Conservation (phyloP, 495 filamentous ascomycete species). For the Aspergillus mulundensis region DNA sequence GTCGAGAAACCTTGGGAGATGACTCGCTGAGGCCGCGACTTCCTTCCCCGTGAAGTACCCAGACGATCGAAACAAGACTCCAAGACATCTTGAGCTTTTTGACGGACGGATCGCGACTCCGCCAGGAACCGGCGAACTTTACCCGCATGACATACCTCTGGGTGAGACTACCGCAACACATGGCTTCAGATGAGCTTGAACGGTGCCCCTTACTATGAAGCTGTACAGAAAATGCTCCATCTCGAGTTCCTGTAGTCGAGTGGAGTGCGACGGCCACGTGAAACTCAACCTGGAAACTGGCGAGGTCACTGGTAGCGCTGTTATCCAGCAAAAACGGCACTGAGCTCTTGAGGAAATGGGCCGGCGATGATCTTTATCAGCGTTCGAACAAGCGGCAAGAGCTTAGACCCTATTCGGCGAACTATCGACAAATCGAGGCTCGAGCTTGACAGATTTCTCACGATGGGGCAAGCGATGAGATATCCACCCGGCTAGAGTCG, state of each 20-base stretch:
- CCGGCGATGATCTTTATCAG: constrained; percentile 1
- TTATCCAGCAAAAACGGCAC: neutral
- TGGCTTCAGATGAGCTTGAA: neutral
- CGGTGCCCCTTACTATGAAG: neutral
- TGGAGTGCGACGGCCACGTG: neutral
- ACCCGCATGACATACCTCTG: constrained; percentile 34
- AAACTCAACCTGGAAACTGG: neutral
- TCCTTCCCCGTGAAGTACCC: constrained; percentile 9
- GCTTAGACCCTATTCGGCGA: constrained; percentile 12
- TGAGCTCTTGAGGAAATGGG: neutral
- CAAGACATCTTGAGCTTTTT: constrained; percentile 15
- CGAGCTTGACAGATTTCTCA: constrained; percentile 9
- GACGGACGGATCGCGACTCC: constrained; percentile 34
- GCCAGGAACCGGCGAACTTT: constrained; percentile 39
- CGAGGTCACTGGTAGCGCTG: neutral
- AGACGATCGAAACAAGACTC: constrained; percentile 8
- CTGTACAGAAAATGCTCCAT: neutral
- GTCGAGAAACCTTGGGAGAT: constrained; percentile 6
- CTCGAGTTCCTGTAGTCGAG: neutral
- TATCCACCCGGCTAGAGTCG: neutral
- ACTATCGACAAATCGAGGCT: constrained; percentile 13
- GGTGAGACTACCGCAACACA: neutral
- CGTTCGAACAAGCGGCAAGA: constrained; percentile 1
- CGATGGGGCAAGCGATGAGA: neutral
- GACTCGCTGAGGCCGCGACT: neutral